These are phyloP conservation scores for Henningerozyma blattae DNA, from an alignment of 805 yeast species.

Conservation along the genomic window DNA sequence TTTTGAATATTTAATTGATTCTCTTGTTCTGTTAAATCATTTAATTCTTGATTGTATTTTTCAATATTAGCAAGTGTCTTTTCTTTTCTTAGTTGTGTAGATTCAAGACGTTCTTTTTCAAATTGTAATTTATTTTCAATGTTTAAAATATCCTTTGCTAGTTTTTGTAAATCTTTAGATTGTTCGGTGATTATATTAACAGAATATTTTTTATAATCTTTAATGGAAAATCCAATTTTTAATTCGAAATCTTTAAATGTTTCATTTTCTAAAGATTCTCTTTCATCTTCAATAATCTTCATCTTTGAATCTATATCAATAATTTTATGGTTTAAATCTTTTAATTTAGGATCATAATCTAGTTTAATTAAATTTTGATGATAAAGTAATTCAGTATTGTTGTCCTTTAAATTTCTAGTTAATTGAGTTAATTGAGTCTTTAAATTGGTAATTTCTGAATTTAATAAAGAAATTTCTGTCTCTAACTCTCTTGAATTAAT, in stretches of 20 bases:
- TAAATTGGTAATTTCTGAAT: constrained; percentile 32
- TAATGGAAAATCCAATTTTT: constrained; percentile 42
- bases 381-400: constrained; percentile 38
- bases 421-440: constrained; percentile 33
- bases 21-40: constrained; percentile 25
- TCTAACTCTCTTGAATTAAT: constrained; percentile 43
- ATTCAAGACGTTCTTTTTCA: constrained; percentile 47
- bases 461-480: constrained; percentile 41
- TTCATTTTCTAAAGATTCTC: constrained; percentile 8
- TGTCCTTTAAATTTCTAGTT: constrained; percentile 34
- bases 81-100: constrained; percentile 37
- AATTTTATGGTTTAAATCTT: constrained; percentile 18
- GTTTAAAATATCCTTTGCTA: constrained; percentile 47
- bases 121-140: constrained; percentile 50
- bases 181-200: constrained; percentile 46
- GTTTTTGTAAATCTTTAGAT: constrained; percentile 49
- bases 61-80: constrained; percentile 28
- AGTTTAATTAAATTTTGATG: constrained; percentile 26
- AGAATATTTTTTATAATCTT: constrained; percentile 59
- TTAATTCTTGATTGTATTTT: constrained; percentile 26
- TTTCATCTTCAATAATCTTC: constrained; percentile 28
- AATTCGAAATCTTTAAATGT: constrained; percentile 43
- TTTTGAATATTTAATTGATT: constrained; percentile 22
- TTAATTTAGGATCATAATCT: constrained; percentile 19
- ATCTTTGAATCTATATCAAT: constrained; percentile 18